These are phyloP conservation scores for Populus alba DNA, from an alignment of 345 rosid genomes.

Conservation along the genomic window DNA sequence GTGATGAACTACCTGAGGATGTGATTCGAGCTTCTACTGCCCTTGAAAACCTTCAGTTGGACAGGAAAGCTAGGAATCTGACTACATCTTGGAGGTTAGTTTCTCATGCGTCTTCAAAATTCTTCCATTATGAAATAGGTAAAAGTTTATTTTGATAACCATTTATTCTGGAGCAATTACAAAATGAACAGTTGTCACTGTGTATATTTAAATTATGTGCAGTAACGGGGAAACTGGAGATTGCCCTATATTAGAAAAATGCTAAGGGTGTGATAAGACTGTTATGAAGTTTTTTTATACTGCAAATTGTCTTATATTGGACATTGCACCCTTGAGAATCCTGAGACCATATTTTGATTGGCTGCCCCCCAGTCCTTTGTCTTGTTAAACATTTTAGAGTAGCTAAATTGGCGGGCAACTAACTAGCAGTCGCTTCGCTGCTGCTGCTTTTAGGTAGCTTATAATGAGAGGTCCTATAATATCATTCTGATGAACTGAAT, in stretches of 20 bases:
- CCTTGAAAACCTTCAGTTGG: constrained; percentile 87
- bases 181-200: not conserved
- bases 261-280: not conserved
- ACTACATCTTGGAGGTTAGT: constrained; percentile 90
- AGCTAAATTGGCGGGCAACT: not conserved
- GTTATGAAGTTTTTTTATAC: not conserved
- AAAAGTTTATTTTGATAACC: not conserved
- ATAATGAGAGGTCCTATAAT: not conserved
- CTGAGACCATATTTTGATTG: not conserved
- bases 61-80: constrained; percentile 82
- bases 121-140: not conserved
- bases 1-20: constrained; percentile 64
- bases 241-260: not conserved
- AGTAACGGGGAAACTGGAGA: not conserved
- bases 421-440: not conserved
- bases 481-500: not conserved
- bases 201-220: not conserved
- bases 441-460: not conserved
- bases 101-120: not conserved
- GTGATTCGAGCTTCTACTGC: constrained; percentile 77
- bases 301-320: not conserved
- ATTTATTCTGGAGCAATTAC: not conserved
- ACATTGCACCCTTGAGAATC: not conserved
- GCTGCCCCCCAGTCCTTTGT: not conserved
- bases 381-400: not conserved